Base-by-base conservation (phyloP, 371 early-diverging fungal species). In the Basidiobolus meristosporus region DNA sequence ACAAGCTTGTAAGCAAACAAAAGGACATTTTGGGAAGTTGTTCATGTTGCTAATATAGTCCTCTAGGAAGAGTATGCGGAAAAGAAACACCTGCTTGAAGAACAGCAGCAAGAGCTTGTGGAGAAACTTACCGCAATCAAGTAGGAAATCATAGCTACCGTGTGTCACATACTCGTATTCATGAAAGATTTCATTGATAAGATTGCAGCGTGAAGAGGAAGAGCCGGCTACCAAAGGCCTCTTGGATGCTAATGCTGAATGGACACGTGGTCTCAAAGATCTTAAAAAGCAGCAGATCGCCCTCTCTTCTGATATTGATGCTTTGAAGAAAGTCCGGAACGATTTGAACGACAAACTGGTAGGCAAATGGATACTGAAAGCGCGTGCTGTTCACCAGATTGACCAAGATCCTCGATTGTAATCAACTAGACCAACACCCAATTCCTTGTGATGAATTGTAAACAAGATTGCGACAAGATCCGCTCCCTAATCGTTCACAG, bases 71-170 rank as follows among this genome's bases (percentile, higher is more conserved):
- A 23, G 29, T 29, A 29, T 6, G 15, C 30, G 4, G 30, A 40
- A 29, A 40, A n/a, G n/a, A 31, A 35, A 35, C 40, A 40, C 21
- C 40, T 28, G 15, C 23, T 29, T 40, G 40, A 22, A 26, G n/a
- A 14, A 26, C 11, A 16, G 15, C 22, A 31, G 16, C 14, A 40
- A 14, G 14, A 23, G 6, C 30, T 29, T 2, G 10, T 14, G 30
- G 40, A 21, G 17, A 23, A 16, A 9, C 15, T 28, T 5, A 14
- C 10, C 23, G 1, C 19, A 10, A 28, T 23, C 12, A 21, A 15
- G 17, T 29, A 40, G 15, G 3, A n/a, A 28, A 9, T 26, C 15
- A 9, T 16, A 9, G 15, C n/a, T 28, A 12, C 15, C 10, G 9
- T 31, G 1, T 15, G 23, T 30, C 12, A 4, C 29, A 40, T n/a